phyloP scores from a whole-genome alignment of 441 rosid genomes.

The Daphne laureola region DNA sequence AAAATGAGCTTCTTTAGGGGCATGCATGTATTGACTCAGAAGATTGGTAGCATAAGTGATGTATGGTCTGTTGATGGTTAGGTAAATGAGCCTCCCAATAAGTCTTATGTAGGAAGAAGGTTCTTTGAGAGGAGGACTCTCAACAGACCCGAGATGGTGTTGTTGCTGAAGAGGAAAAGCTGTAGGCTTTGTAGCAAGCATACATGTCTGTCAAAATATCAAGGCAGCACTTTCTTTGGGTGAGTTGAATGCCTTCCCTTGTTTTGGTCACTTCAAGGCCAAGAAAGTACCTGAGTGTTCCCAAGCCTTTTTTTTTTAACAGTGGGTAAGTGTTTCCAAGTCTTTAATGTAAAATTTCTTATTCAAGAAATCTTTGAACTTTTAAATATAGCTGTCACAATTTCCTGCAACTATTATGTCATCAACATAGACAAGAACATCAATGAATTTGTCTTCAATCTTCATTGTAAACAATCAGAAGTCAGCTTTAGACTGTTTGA shows the following conservation, averaged over 20 bases:
- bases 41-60: background rate
- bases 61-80: background rate
- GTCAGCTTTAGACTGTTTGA: too few relatives aligned
- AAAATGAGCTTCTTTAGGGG: background rate
- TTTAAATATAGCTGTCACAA: background rate
- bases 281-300: background rate
- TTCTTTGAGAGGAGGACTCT: background rate
- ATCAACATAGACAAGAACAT: background rate
- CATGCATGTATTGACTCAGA: background rate
- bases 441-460: background rate
- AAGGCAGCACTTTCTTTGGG: background rate
- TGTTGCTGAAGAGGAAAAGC: slow-evolving; percentile 1
- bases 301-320: too few relatives aligned
- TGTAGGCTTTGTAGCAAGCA: background rate
- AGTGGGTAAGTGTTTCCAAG: too few relatives aligned
- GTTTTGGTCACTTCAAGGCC: too few relatives aligned
- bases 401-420: background rate
- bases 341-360: background rate
- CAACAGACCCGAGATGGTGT: background rate
- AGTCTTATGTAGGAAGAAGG: background rate
- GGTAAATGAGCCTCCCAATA: background rate
- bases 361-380: background rate
- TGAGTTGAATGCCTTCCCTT: too few relatives aligned
- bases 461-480: too few relatives aligned
- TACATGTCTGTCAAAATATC: background rate